Conservation (phyloP, 2,329 filamentous ascomycete species). For the Fusarium acutatum region DNA sequence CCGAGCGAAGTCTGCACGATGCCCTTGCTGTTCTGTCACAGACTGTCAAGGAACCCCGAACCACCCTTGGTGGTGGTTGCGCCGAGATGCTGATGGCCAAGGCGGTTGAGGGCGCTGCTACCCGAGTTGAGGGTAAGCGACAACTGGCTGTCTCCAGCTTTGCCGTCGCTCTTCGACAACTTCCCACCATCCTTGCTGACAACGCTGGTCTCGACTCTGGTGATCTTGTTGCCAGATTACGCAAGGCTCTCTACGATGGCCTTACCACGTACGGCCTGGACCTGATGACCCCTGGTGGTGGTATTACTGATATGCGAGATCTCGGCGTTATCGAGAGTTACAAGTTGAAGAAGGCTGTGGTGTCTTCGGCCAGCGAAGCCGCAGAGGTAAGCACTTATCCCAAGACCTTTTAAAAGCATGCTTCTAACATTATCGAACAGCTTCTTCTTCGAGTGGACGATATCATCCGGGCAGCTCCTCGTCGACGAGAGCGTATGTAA, state of each 20-base stretch:
- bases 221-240: constrained; percentile 88
- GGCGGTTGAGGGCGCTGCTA: constrained; percentile 91
- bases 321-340: constrained; percentile 96
- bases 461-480: constrained; percentile 93
- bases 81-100: constrained; percentile 99
- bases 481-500: constrained; percentile 58
- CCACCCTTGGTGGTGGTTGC: constrained; percentile 93
- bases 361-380: constrained; percentile 94
- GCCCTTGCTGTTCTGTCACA: constrained; percentile 95
- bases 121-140: constrained; percentile 96
- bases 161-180: constrained; percentile 85
- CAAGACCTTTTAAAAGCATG: not conserved
- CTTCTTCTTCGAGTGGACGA: constrained; percentile 94
- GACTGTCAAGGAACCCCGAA: constrained; percentile 92
- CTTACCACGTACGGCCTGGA: constrained; percentile 93
- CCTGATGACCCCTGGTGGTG: constrained; percentile 86
- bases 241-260: constrained; percentile 94
- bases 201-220: constrained; percentile 97
- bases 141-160: constrained; percentile 93
- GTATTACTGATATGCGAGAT: constrained; percentile 95
- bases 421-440: constrained; percentile 54
- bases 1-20: constrained; percentile 94
- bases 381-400: constrained; percentile 76
- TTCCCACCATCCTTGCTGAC: constrained; percentile 96
- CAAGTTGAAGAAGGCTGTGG: constrained; percentile 98